Evolutionary conservation across 345 rosid genomes (phyloP).

Genomic region (Dovyalis caffra): DNA sequence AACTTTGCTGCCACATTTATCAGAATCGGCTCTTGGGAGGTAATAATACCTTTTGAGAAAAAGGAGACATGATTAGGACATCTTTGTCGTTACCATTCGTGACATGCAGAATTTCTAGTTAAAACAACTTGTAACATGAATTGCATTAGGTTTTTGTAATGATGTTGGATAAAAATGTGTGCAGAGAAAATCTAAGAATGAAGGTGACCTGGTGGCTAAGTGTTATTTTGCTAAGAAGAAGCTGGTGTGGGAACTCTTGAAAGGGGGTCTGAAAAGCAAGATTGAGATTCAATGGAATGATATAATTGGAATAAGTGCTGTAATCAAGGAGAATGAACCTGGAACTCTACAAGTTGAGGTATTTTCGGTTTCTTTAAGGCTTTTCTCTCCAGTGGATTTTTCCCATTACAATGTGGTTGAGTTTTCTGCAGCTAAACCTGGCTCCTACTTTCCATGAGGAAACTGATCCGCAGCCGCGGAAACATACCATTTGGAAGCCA

Average conservation of each 20-base stretch:
- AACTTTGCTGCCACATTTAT: constrained; percentile 35
- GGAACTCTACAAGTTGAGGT: constrained; percentile 42
- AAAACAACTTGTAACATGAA: background rate
- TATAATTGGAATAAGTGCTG: constrained; percentile 30
- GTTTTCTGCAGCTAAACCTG: constrained; percentile 29
- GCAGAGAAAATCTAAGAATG: constrained; percentile 34
- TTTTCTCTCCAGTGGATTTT: background rate
- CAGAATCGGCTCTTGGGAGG: constrained; percentile 51
- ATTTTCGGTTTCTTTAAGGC: background rate
- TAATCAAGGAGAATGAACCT: constrained; percentile 12
- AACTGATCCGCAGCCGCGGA: constrained; percentile 40
- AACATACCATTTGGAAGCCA: constrained; percentile 43
- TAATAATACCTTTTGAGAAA: constrained; percentile 1
- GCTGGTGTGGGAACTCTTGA: constrained; percentile 64
- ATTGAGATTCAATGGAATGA: constrained; percentile 41
- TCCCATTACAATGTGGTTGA: background rate
- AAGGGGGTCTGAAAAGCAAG: constrained; percentile 35
- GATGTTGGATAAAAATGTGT: background rate
- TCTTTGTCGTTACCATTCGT: background rate
- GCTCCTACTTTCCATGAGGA: constrained; percentile 41
- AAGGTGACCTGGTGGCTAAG: constrained; percentile 56
- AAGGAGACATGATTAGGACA: background rate
- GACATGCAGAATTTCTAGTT: background rate
- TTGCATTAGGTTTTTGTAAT: background rate
- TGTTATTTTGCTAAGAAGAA: constrained; percentile 53